Percentiles rank a stretch among this genome's conserved stretches.
These are phyloP conservation scores for Actinomucor elegans DNA, from an alignment of 371 early-diverging fungal genomes.

Conservation along the genomic window DNA sequence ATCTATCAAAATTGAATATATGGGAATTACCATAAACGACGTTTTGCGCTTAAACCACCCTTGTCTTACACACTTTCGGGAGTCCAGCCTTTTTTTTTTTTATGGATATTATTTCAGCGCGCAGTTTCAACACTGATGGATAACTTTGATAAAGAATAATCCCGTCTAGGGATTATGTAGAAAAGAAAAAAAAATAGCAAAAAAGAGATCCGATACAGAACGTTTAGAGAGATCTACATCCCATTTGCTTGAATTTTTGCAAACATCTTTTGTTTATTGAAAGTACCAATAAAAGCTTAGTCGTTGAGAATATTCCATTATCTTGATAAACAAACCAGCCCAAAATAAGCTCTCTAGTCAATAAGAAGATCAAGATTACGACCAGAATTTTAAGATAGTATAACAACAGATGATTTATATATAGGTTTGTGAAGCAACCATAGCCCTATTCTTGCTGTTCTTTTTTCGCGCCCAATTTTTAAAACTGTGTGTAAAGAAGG, in stretches of 20 bases:
- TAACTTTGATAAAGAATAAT: not conserved
- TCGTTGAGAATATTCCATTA: too few species aligned
- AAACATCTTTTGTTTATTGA: not conserved
- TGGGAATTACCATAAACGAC: not conserved
- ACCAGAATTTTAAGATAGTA: too few species aligned
- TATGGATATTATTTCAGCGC: not conserved
- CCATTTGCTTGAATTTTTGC: not conserved
- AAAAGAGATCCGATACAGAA: not conserved
- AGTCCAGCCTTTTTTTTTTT: conserved; percentile 1
- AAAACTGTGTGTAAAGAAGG: too few species aligned
- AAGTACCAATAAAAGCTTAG: too few species aligned
- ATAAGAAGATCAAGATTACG: too few species aligned
- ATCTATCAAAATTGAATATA: not conserved
- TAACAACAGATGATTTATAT: too few species aligned
- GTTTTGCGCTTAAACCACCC: conserved; percentile 3
- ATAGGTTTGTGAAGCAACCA: too few species aligned
- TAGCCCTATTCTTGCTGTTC: too few species aligned
- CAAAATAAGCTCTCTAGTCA: too few species aligned
- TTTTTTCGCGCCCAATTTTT: too few species aligned
- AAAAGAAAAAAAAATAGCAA: not conserved
- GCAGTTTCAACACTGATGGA: not conserved
- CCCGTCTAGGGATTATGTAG: conserved; percentile 1
- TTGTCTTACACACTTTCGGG: not conserved
- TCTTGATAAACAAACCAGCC: too few species aligned
- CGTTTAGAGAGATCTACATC: not conserved